Evolutionary conservation across 2,329 filamentous ascomycete genomes (phyloP), one percentile per base, ranked within the genome.

Genomic region (Monilinia fructigena): DNA sequence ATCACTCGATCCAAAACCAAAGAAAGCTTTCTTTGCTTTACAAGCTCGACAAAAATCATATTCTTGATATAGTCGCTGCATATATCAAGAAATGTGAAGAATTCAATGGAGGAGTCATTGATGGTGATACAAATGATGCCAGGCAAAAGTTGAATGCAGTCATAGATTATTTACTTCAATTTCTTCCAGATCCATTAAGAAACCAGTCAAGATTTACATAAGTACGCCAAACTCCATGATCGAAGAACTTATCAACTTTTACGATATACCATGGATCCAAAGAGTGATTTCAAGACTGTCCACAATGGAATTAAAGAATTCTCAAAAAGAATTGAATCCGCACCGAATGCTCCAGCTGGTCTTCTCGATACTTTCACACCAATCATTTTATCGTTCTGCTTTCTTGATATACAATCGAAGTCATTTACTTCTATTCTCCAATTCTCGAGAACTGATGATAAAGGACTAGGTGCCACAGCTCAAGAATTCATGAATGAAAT

Each of bases 401-500:
- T 88, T 92, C 67, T 83, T 99, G 70, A 85, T 97, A 71, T 97
- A 96, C 80, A 99, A 97, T 79, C 89, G 91, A 74, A 98, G 94
- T 76, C 93, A 99, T 76, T 88, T 99, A 23, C 88, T 3, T 88
- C 92, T 0, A 94, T 98, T 69, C 91, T 98, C 81, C 89, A 93
- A 67, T 91, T 89, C 74, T 93, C 93, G 14, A 89, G 92, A 73
- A 93, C 87, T 12, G 90, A 97, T 74, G 89, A 93, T 74, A 87
- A 90, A 59, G 89, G 88, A 0, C 82, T 97, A 59, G 91, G 90
- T 7, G 81, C 85, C 26, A 87, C 91, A 18, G 94, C 95, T 1
- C 93, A 97, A 74, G 91, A 96, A 74, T 84, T 98, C 63, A 83
- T 98, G 58, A 94, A 92, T 74, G 91, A 97, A 75, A 97, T 98